These are phyloP conservation scores for Martensiomyces pterosporus DNA, from an alignment of 192 early-diverging fungal genomes.

Conservation along the genomic window DNA sequence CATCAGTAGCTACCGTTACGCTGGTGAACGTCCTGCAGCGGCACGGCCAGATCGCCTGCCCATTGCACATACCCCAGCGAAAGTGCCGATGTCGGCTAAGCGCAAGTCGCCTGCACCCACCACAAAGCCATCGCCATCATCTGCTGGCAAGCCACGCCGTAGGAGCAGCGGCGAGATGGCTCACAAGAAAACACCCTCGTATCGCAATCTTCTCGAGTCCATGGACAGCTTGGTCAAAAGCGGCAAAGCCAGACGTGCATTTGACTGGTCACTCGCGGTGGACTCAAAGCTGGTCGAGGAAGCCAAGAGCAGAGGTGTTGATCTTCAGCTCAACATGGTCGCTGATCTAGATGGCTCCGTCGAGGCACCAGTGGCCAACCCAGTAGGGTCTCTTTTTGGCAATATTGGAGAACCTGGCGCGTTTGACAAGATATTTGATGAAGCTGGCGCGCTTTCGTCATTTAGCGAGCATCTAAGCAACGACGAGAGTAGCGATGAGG, in stretches of 20 bases:
- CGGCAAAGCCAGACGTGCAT: conserved; percentile 30
- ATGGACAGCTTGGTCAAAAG: conserved; percentile 34
- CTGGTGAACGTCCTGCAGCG: too few relatives aligned
- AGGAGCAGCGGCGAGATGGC: too few relatives aligned
- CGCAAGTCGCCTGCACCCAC: conserved; percentile 11
- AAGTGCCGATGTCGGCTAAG: neutral
- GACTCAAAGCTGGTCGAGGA: conserved; percentile 17
- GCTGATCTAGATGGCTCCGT: neutral
- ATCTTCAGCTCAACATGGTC: conserved; percentile 14
- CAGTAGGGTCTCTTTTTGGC: conserved; percentile 17
- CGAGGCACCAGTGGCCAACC: too few relatives aligned
- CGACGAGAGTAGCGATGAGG: too few relatives aligned
- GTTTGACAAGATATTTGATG: conserved; percentile 39
- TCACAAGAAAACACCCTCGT: too few relatives aligned
- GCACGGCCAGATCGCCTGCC: too few relatives aligned
- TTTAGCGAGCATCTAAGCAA: too few relatives aligned
- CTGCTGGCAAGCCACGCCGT: too few relatives aligned
- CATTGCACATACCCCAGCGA: neutral
- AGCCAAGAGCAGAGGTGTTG: conserved; percentile 19
- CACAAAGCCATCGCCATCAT: too few relatives aligned
- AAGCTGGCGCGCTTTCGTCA: too few relatives aligned
- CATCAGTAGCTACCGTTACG: too few relatives aligned
- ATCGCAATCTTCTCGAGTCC: conserved; percentile 26
- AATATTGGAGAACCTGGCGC: conserved; percentile 39
- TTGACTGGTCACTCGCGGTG: conserved; percentile 31